Percentiles rank a stretch among this genome's conserved stretches.
phyloP scores from a whole-genome alignment of 306 rosid genomes.

The Arachis hypogaea region DNA sequence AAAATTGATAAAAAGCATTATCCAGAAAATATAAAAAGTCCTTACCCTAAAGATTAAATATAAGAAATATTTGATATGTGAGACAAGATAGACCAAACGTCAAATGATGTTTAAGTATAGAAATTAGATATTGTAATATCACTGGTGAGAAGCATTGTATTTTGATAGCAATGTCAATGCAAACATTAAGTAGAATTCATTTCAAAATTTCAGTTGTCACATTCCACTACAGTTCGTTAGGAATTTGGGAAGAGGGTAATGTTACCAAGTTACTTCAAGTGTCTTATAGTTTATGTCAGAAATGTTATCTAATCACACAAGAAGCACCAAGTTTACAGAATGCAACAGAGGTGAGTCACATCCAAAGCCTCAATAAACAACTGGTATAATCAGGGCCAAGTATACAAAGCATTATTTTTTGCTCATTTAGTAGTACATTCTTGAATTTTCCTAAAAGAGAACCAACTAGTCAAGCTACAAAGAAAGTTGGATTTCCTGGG shows the following conservation, averaged over 20 bases:
- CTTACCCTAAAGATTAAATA: too few relatives aligned
- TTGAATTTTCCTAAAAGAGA: constrained; percentile 36
- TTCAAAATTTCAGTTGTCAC: background rate
- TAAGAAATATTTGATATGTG: too few relatives aligned
- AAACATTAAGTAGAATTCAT: background rate
- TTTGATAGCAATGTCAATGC: background rate
- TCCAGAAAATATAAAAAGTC: too few relatives aligned
- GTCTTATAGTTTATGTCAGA: background rate
- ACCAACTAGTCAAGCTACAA: constrained; percentile 23
- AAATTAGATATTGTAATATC: too few relatives aligned
- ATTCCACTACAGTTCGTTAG: background rate
- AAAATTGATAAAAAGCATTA: too few relatives aligned
- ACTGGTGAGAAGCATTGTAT: too few relatives aligned
- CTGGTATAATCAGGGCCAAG: constrained; percentile 8
- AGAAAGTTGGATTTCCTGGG: constrained; percentile 29
- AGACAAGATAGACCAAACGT: too few relatives aligned
- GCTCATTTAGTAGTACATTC: constrained; percentile 3
- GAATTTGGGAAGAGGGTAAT: background rate
- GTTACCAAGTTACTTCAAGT: background rate
- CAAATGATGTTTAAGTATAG: too few relatives aligned
- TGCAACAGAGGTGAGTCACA: constrained; percentile 8
- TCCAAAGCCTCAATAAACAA: background rate
- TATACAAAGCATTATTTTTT: constrained; percentile 3
- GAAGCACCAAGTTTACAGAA: background rate
- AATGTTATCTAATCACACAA: background rate